Evolutionary conservation across 192 early-diverging fungal species (phyloP), one percentile per base, ranked within the genome.

Genomic region (Pilobolus umbonatus): DNA sequence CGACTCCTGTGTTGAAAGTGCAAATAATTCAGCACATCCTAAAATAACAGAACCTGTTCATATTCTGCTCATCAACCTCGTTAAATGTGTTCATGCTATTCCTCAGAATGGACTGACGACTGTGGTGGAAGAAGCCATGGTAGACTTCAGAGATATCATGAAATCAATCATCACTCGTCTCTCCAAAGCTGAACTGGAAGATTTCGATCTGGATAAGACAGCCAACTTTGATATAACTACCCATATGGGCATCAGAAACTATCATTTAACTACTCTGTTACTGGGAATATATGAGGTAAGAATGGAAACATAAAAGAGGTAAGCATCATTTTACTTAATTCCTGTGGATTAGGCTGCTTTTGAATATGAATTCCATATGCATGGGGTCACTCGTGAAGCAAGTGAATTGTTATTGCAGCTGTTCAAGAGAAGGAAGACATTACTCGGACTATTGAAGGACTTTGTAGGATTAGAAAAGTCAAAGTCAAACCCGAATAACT

Each of bases 201-300:
- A 90, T 49, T 90, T 80, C 65, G 80, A 74, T 50, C 60, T 90
- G 4, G 80, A 88, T 17, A 76, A 77, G 15, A 64, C 78, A 0
- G 77, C 86, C n/a, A 82, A 86, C 44, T 88, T 80, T 38, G 75
- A 79, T 40, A 76, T 79, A 35, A 61, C 50, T 3, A 75, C 64
- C 22, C 73, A 72, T 44, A 72, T 60, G 2, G 86, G 86, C 0
- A 62, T 74, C 32, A 73, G 81, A 7, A 85, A 85, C 61, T 72
- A 76, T 46, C 76, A 72, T 53, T 76, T 71, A 6, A 74, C 78
- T 1, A 57, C 55, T 0, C 38, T 87, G 17, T 62, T 87, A 5
- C 54, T 79, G 28, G 85, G 85, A 14, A 73, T 75, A 22, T 74
- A 82, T 46, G 87, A 89, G 36, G 78, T 79, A 52, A 56, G 67